phyloP scores from a whole-genome alignment of 441 rosid genomes.

The Breynia disticha region DNA sequence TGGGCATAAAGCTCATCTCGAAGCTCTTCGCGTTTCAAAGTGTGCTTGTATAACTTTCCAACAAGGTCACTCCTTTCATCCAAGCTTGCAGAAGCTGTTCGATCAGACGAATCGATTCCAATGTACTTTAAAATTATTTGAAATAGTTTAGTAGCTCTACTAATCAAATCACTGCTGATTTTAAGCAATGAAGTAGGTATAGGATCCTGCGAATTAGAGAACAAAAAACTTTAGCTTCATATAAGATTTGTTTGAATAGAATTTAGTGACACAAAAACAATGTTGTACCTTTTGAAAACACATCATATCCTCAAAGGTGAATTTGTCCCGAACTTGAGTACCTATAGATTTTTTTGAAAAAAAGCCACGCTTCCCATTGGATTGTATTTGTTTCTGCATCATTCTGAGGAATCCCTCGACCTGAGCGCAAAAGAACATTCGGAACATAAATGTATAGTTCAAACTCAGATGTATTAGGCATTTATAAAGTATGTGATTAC shows the following conservation, averaged over 20 bases:
- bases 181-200: constrained; percentile 92
- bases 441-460: not conserved
- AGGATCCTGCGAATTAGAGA: constrained; percentile 59
- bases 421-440: constrained; percentile 18
- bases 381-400: constrained; percentile 95
- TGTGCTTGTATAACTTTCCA: constrained; percentile 76
- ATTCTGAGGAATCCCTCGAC: constrained; percentile 85
- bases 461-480: not conserved
- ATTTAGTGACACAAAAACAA: no score
- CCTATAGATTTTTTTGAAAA: constrained; percentile 71
- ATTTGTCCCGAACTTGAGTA: constrained; percentile 67
- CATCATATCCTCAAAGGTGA: constrained; percentile 93
- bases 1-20: constrained; percentile 97
- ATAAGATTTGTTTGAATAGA: no score
- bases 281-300: constrained; percentile 79
- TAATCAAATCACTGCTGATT: constrained; percentile 66
- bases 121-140: constrained; percentile 77
- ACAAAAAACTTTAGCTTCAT: constrained; percentile 8
- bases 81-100: constrained; percentile 51
- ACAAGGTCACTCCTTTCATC: constrained; percentile 85
- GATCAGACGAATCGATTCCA: constrained; percentile 90
- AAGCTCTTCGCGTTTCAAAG: constrained; percentile 84
- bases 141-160: constrained; percentile 83
- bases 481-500: constrained; percentile 16
- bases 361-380: constrained; percentile 81